These are phyloP conservation scores for Sergeia podlipaevii DNA, from an alignment of 208 protist genomes.

Conservation along the genomic window DNA sequence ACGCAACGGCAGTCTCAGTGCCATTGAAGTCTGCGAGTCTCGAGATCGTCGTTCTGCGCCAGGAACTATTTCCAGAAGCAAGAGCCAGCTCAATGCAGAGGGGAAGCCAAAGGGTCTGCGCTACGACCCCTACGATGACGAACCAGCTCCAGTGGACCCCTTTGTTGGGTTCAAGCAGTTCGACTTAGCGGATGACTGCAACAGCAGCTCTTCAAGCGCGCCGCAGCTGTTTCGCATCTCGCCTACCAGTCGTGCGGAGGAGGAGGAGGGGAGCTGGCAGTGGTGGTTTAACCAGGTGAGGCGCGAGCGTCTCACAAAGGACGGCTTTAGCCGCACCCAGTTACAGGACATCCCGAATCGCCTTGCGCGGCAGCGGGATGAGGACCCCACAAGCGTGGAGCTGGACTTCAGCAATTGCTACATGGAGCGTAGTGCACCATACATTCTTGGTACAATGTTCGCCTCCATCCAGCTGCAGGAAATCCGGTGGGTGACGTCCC, in stretches of 20 bases:
- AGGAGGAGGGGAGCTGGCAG: constrained; percentile 43
- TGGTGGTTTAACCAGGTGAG: constrained; percentile 78
- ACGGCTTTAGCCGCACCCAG: constrained; percentile 37
- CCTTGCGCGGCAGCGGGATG: constrained; percentile 49
- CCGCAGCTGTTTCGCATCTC: constrained; percentile 65
- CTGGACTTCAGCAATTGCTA: constrained; percentile 71
- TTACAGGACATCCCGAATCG: constrained; percentile 62
- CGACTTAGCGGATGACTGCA: constrained; percentile 5
- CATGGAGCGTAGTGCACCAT: constrained; percentile 75
- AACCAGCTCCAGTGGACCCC: too few species aligned
- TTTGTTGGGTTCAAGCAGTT: too few species aligned
- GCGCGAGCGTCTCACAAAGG: constrained; percentile 56
- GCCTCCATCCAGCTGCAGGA: constrained; percentile 44
- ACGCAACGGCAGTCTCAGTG: too few species aligned
- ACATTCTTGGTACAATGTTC: constrained; percentile 60
- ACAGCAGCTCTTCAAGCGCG: constrained; percentile 34
- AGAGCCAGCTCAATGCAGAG: too few species aligned
- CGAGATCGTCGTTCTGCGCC: too few species aligned
- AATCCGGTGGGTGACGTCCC: constrained; percentile 65
- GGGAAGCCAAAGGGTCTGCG: neutral
- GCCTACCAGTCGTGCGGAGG: constrained; percentile 18
- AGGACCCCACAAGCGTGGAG: constrained; percentile 52
- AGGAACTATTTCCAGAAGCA: too few species aligned
- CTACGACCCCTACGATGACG: too few species aligned
- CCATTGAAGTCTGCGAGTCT: too few species aligned